These are phyloP conservation scores for Aspergillus thermomutatus DNA, from an alignment of 2,329 filamentous ascomycete genomes.

Conservation along the genomic window DNA sequence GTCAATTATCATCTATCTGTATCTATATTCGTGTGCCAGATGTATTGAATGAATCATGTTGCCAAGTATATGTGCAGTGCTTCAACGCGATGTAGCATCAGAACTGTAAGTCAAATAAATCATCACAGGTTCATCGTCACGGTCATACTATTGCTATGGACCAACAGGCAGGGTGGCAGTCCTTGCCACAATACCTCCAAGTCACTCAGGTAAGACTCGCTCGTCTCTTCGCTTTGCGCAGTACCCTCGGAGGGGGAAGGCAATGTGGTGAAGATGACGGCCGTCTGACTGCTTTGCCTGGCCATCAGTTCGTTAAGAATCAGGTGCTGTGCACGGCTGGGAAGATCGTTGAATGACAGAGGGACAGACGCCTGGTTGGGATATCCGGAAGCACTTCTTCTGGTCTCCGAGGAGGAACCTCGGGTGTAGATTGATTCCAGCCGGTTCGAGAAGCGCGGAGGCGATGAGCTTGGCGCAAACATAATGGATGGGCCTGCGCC, in stretches of 20 bases:
- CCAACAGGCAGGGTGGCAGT: constrained; percentile 71
- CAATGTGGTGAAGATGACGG: constrained; percentile 78
- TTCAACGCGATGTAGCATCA: not conserved
- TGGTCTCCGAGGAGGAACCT: constrained; percentile 23
- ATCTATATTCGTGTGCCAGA: not conserved
- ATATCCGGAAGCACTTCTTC: constrained; percentile 43
- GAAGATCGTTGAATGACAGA: constrained; percentile 81
- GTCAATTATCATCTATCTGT: not conserved
- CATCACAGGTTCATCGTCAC: constrained; percentile 56
- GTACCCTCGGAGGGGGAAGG: constrained; percentile 79
- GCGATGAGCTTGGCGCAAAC: constrained; percentile 57
- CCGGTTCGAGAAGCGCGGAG: constrained; percentile 26
- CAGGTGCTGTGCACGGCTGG: constrained; percentile 77
- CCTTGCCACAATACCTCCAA: constrained; percentile 74
- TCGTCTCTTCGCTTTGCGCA: constrained; percentile 64
- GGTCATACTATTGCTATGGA: constrained; percentile 86
- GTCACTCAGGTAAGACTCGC: constrained; percentile 71
- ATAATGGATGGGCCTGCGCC: constrained; percentile 68
- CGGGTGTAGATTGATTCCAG: constrained; percentile 39
- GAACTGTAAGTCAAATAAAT: constrained; percentile 7
- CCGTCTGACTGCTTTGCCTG: constrained; percentile 64
- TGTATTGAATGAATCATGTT: not conserved
- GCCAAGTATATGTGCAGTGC: not conserved
- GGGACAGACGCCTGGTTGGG: constrained; percentile 62
- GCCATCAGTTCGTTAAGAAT: constrained; percentile 83